These are phyloP conservation scores for Suhomyces prunicola DNA, from an alignment of 805 yeast genomes.

Conservation along the genomic window DNA sequence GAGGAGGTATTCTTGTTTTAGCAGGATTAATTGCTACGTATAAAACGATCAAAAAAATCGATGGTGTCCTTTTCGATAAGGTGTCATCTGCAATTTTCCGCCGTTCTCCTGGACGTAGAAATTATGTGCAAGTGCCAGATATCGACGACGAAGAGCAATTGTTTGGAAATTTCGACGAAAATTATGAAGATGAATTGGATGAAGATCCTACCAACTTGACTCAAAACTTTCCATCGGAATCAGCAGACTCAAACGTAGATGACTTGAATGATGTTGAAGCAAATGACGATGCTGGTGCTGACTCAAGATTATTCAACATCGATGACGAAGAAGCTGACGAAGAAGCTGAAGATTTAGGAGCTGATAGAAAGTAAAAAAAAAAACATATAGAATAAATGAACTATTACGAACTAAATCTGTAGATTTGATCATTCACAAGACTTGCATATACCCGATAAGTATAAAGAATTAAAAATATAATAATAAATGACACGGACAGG, in stretches of 20 bases:
- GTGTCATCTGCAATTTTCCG: conserved; percentile 29
- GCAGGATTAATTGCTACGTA: conserved; percentile 39
- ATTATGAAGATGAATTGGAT: conserved; percentile 36
- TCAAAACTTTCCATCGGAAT: conserved; percentile 16
- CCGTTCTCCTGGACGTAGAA: conserved; percentile 38
- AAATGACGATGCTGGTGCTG: conserved; percentile 11
- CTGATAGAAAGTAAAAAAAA: not conserved
- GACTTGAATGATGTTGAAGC: conserved; percentile 7
- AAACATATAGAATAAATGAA: not conserved
- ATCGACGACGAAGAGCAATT: conserved; percentile 38
- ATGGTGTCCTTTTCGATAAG: conserved; percentile 31
- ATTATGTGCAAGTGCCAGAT: conserved; percentile 41
- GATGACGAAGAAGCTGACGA: conserved; percentile 24
- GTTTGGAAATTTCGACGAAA: conserved; percentile 40
- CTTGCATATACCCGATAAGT: too few species aligned
- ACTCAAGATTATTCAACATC: conserved; percentile 29
- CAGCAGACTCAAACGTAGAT: conserved; percentile 16
- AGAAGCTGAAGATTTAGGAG: conserved; percentile 3
- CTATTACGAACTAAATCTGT: not conserved
- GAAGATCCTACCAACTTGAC: conserved; percentile 21
- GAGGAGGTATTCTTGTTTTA: conserved; percentile 49
- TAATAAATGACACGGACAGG: conserved; percentile 19
- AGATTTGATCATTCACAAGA: not conserved
- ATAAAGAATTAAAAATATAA: not conserved
- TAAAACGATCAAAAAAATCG: conserved; percentile 33